phyloP scores from a whole-genome alignment of 2,329 filamentous ascomycete species.

The Penicillium sp. region DNA sequence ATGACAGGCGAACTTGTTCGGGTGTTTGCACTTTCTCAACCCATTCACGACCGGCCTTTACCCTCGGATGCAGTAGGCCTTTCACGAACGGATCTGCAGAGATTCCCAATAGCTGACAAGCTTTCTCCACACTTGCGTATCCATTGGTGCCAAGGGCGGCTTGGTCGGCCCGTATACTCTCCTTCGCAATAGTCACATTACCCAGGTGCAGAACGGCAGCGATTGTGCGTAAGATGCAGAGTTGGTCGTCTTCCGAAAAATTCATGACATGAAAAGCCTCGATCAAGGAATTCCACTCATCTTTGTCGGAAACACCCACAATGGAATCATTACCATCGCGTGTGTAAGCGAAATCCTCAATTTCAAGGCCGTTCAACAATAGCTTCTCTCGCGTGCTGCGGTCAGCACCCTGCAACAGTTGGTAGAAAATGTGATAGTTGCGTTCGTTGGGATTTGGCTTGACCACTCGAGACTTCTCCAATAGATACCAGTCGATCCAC shows the following conservation, averaged over 20 bases:
- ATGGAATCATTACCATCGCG: constrained; percentile 89
- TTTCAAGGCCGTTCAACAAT: constrained; percentile 70
- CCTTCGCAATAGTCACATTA: constrained; percentile 85
- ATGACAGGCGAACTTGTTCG: constrained; percentile 85
- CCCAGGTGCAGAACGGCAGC: constrained; percentile 91
- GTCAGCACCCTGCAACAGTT: constrained; percentile 83
- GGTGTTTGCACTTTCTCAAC: constrained; percentile 98
- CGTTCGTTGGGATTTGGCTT: constrained; percentile 82
- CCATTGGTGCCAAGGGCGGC: constrained; percentile 77
- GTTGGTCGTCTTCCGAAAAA: constrained; percentile 81
- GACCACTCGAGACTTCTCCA: constrained; percentile 98
- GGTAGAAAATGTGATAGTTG: constrained; percentile 98
- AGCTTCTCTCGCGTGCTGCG: constrained; percentile 71
- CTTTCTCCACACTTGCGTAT: constrained; percentile 70
- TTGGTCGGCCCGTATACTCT: constrained; percentile 88
- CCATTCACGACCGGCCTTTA: constrained; percentile 96
- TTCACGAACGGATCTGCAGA: constrained; percentile 81
- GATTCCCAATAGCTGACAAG: constrained; percentile 83
- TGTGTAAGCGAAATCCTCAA: constrained; percentile 90
- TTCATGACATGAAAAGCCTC: constrained; percentile 96
- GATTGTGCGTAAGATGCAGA: constrained; percentile 79
- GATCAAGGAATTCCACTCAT: constrained; percentile 86
- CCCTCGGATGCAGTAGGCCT: constrained; percentile 84
- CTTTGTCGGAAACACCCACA: constrained; percentile 80
- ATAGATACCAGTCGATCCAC: constrained; percentile 96